Evolutionary conservation across 2,329 filamentous ascomycete species (phyloP).

Genomic region (Colletotrichum viniferum): DNA sequence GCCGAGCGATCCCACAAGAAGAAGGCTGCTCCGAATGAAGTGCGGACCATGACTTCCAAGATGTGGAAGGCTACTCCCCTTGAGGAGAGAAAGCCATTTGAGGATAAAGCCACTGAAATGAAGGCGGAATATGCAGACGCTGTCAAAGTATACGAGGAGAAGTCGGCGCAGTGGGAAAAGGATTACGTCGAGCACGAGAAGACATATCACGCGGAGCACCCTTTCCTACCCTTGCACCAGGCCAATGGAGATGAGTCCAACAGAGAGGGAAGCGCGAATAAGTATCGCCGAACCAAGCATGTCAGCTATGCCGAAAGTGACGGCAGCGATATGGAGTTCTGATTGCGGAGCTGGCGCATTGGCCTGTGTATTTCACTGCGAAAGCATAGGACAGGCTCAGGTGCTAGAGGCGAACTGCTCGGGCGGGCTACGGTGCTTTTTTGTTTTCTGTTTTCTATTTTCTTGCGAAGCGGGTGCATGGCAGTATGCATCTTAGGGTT

Average conservation of each 20-base stretch:
- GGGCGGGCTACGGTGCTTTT: background rate
- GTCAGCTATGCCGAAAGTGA: constrained; percentile 42
- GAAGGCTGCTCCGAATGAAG: constrained; percentile 75
- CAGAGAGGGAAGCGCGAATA: constrained; percentile 25
- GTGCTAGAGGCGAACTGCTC: background rate
- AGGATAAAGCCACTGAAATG: constrained; percentile 73
- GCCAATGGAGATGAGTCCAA: background rate
- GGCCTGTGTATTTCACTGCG: background rate
- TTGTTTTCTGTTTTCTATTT: background rate
- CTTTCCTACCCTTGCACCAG: constrained; percentile 40
- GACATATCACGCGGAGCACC: constrained; percentile 58
- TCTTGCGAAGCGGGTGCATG: background rate
- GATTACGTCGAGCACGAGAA: constrained; percentile 61
- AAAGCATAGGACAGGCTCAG: background rate
- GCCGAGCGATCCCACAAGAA: constrained; percentile 67
- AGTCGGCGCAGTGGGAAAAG: constrained; percentile 74
- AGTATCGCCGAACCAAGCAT: constrained; percentile 36
- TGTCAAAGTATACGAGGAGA: constrained; percentile 63
- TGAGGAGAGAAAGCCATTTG: constrained; percentile 77
- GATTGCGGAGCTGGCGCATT: background rate
- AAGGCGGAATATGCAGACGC: constrained; percentile 68
- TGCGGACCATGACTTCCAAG: constrained; percentile 82
- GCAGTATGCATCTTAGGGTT: background rate
- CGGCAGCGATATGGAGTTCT: constrained; percentile 30
- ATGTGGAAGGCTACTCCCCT: constrained; percentile 85